Base-by-base conservation (phyloP, 176 grass and related monocot species). In the Triticum aestivum region DNA sequence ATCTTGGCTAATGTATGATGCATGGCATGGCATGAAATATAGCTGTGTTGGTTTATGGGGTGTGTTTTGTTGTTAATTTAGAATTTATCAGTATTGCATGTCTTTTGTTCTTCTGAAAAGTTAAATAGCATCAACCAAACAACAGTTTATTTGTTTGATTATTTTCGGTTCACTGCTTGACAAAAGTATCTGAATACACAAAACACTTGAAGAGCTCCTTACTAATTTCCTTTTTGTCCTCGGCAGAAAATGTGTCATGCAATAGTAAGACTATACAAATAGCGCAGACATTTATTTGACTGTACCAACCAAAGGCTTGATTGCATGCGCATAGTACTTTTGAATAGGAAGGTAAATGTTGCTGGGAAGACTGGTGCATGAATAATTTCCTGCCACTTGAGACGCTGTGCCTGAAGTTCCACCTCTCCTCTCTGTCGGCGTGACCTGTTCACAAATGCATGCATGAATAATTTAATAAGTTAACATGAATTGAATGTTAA, bases 101-200 rank as follows among this genome's bases (percentile, higher is more conserved):
- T 52, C 20, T 71, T 34, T 15, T 49, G 13, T 11, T 17, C 11
- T 12, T 23, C 33, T 69, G 47, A 54, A 49, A 82, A 82, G 52
- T 27, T 34, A 29, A 52, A 14, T 1, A 54, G 6, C 37, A 74
- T 38, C 73, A 76, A 75, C 33, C 7, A 21, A 23, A 54, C 3
- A 5, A 52, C 29, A 69, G 14, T 64, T 79, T 72, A 26, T 47
- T 72, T 73, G 23, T 42, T 72, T 88, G 45, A 59, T 85, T 64
- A 1, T 11, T 37, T 47, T 47, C 44, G 23, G 1, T 33, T 47
- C 3, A 33, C 52, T 73, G 11, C 79, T 79, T 74, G 24, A 34
- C 68, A 11, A 33, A 75, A 77, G 37, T 69, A 58, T 34, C 82
- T 61, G 47, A 77, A 77, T 65, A 21, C 49, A 41, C 23, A 39